Conservation (phyloP, 1,284 basidiomycete species). For the Volvariella surrecta region DNA sequence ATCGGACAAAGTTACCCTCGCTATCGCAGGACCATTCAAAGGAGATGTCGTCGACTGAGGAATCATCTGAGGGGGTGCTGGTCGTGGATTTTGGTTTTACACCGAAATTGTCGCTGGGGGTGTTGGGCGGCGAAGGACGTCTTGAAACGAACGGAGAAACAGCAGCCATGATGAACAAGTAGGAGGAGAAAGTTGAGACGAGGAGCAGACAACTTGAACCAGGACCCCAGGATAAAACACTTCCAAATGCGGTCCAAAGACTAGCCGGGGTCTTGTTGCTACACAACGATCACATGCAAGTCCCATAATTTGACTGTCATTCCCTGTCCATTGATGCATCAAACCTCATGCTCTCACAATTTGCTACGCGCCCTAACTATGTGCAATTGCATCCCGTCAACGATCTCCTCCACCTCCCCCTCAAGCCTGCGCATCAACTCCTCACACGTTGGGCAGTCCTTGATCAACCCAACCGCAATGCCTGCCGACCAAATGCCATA, state of each 20-base stretch:
- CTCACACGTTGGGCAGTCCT: slow-evolving; percentile 82
- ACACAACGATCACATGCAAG: slow-evolving; percentile 5
- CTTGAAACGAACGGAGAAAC: slow-evolving; percentile 12
- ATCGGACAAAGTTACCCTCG: slow-evolving; percentile 50
- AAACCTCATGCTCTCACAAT: too few relatives aligned
- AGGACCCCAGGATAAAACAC: slow-evolving; percentile 18
- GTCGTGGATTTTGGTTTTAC: slow-evolving; percentile 14
- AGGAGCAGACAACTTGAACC: slow-evolving; percentile 17
- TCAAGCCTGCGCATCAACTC: slow-evolving; percentile 69
- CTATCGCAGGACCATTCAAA: slow-evolving; percentile 60
- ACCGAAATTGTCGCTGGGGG: slow-evolving; percentile 21
- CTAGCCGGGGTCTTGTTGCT: slow-evolving; percentile 1
- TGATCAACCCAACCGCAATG: slow-evolving; percentile 75
- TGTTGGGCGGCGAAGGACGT: slow-evolving; percentile 23
- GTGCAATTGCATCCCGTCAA: slow-evolving; percentile 37
- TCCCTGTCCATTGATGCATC: too few relatives aligned
- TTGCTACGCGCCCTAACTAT: too few relatives aligned
- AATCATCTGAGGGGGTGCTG: slow-evolving; percentile 47
- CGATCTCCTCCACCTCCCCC: slow-evolving; percentile 67
- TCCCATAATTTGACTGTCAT: slow-evolving; percentile 5
- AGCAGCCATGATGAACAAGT: slow-evolving; percentile 2
- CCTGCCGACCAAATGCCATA: slow-evolving; percentile 86
- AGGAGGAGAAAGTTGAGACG: slow-evolving; percentile 10
- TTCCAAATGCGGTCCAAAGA: neutral
- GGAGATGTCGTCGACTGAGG: slow-evolving; percentile 56